Base-by-base conservation (phyloP, 2,329 filamentous ascomycete genomes). In the Ascochyta viciae-villosae region DNA sequence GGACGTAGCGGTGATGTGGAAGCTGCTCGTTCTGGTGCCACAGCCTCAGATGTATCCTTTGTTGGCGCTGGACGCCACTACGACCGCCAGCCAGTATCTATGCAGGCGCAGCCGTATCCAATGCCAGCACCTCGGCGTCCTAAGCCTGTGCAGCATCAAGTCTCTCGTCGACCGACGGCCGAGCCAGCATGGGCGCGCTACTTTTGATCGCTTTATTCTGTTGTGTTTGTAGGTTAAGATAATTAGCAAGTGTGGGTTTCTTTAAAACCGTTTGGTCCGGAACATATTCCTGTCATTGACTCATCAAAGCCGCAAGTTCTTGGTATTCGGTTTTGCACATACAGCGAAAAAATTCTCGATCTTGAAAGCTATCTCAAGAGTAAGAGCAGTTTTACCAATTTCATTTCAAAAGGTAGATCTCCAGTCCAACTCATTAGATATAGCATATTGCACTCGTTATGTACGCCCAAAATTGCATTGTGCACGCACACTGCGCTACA, bases 51-150 rank as follows among this genome's bases (percentile, higher is more conserved):
- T 2, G n/a, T 52, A 13, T 7, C 42, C 2, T 7, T 46, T n/a
- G n/a, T 24, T 29, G 50, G 50, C 19, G 50, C 50, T 35, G 41
- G 42, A 10, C 42, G 50, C 12, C 42, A 41, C 22, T 52, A 35
- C 15, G 42, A 52, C 3, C 22, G 27, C 26, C 50, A 34, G 2
- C 35, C 48, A 13, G 33, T 50, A 3, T 50, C 35, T 29, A 10
- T 46, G n/a, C 42, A 40, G 10, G 27, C 35, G 6, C 50, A 41
- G n/a, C 35, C 27, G 6, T n/a, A 12, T 15, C 33, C 35, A 19
- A 27, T 29, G 23, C 15, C 29, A n/a, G 8, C 12, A 15, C 35
- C 27, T 27, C 42, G 41, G 23, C 27, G 35, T 3, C 42, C 42
- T 5, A 9, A 38, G 10, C 35, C 50, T n/a, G 37, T 22, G 27